Evolutionary conservation across 2,329 filamentous ascomycete genomes (phyloP).

Genomic region (Taxawa tesnikishii): DNA sequence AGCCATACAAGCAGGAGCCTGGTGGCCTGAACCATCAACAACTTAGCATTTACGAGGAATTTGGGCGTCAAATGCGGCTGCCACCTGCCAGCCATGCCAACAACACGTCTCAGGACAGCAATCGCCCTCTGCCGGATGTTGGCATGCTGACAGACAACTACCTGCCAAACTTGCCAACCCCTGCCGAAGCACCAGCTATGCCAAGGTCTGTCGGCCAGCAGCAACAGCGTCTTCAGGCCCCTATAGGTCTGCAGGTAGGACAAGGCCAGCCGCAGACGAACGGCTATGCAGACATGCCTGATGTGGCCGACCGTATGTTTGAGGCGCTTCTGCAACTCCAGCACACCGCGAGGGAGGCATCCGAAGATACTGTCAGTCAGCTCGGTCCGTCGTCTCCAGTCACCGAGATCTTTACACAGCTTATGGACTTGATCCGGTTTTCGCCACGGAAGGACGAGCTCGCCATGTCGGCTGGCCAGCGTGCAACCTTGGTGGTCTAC

Average conservation of each 20-base stretch:
- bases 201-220: conserved; percentile 44
- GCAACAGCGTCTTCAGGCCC: conserved; percentile 23
- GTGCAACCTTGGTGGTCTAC: conserved; percentile 34
- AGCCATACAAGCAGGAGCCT: conserved; percentile 79
- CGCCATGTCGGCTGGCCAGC: conserved; percentile 42
- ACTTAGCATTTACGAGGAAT: conserved; percentile 93
- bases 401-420: conserved; percentile 46
- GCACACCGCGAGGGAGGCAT: conserved; percentile 41
- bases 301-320: conserved; percentile 40
- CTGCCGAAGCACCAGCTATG: conserved; percentile 49
- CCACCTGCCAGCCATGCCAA: conserved; percentile 35
- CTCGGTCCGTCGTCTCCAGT: conserved; percentile 41
- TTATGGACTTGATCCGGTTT: conserved; percentile 40
- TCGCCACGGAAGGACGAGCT: conserved; percentile 45
- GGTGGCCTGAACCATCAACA: conserved; percentile 81
- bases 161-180: conserved; percentile 50
- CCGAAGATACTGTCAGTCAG: conserved; percentile 46
- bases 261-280: conserved; percentile 39
- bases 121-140: conserved; percentile 49
- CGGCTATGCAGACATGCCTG: conserved; percentile 45
- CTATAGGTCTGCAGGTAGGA: background rate
- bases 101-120: conserved; percentile 45
- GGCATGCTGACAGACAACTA: conserved; percentile 47
- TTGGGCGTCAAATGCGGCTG: conserved; percentile 68
- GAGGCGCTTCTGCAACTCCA: conserved; percentile 45